A percentile compares a stretch with the other conserved stretches of the same genome.
phyloP scores from a whole-genome alignment of 495 filamentous ascomycete genomes.

The Podospora sp. region DNA sequence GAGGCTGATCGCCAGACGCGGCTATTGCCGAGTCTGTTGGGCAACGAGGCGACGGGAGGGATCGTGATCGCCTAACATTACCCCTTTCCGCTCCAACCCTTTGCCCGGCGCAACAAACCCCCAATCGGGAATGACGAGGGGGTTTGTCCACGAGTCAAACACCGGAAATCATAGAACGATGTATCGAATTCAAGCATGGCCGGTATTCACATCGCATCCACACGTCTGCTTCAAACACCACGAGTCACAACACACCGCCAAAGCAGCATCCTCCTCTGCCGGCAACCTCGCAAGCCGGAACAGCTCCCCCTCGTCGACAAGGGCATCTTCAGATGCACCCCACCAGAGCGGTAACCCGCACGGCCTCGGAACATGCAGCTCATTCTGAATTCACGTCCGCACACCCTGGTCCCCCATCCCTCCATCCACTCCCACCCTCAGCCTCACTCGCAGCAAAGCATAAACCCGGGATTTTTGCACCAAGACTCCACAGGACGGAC shows the following conservation, averaged over 20 bases:
- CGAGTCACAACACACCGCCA: neutral
- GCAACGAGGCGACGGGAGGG: neutral
- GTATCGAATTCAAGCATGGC: neutral
- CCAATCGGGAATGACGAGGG: no score
- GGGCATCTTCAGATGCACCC: neutral
- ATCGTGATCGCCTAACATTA: neutral
- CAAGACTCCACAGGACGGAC: no score
- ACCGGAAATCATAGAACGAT: neutral
- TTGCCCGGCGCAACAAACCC: neutral
- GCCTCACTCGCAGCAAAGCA: no score
- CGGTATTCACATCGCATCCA: neutral
- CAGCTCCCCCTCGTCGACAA: neutral
- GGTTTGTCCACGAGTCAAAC: neutral
- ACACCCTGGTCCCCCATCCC: neutral
- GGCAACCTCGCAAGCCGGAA: slow-evolving; percentile 2
- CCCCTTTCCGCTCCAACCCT: neutral
- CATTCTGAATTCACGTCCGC: neutral
- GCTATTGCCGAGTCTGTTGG: neutral
- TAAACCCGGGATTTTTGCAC: no score
- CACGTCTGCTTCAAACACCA: neutral
- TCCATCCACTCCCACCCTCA: neutral
- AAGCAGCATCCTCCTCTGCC: neutral
- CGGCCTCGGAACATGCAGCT: neutral
- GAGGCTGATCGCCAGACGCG: neutral
- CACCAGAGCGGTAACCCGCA: neutral